Evolutionary conservation across 768 basidiomycete species (phyloP), one percentile per base, ranked within the genome.

Genomic region (Hygrophoropsis aurantiaca): DNA sequence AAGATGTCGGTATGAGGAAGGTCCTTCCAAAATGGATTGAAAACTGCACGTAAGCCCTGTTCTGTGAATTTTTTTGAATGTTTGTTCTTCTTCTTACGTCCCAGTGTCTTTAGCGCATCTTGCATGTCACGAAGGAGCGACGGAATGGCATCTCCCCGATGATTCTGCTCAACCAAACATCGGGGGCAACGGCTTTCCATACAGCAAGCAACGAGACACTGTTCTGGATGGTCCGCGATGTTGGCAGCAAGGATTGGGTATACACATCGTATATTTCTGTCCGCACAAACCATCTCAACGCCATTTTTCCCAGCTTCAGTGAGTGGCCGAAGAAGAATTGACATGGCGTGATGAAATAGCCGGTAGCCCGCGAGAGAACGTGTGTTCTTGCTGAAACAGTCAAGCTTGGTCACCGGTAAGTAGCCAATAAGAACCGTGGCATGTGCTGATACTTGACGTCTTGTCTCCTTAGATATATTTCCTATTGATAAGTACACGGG

Each of bases 161-260:
- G 4, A 23, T 26, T 27, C 13, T 24, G 21, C n/a, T 24, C 10
- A 18, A 42, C 40, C 11, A 38, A n/a, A 34, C 47, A 48, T 20
- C 45, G 50, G 1, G 66, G 69, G 39, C 69, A 70, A 9, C 44
- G 46, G 42, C 52, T 56, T 40, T 60, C 55, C 39, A 35, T 52
- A 39, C 56, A 56, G 9, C 54, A 59, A 0, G 68, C 65, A 0
- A 69, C 64, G 0, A 77, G 64, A 15, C 68, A 57, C 47, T 78
- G 75, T 48, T 78, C 73, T 0, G 75, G 75, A 47, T 75, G 70
- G 53, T 77, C 72, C 0, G 67, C 66, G 11, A 69, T 53, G 50
- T 66, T 69, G 0, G 58, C 54, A 1, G 75, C 72, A 2, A 78
- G 50, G 33, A 79, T 69, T 0, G 73, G 73, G 47, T 66, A 61